These are phyloP conservation scores for Penicillium lividum DNA, from an alignment of 495 filamentous ascomycete species.

Conservation along the genomic window DNA sequence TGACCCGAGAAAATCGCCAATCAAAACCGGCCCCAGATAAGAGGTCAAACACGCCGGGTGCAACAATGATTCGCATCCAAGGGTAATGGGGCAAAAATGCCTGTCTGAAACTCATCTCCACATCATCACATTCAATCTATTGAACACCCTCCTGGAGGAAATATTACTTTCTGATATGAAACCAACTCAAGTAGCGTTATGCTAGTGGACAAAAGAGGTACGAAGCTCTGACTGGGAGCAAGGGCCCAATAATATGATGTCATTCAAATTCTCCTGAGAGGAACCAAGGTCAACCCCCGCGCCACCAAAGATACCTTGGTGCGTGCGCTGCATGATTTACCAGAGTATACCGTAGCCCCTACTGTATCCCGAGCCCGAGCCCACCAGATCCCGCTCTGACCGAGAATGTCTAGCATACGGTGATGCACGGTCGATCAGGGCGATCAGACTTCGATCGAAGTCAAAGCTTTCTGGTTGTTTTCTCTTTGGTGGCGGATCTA, in stretches of 20 bases:
- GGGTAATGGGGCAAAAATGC: background rate
- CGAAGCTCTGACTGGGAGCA: conserved; percentile 13
- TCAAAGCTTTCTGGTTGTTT: background rate
- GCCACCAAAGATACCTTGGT: conserved; percentile 11
- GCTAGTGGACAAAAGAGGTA: conserved; percentile 18
- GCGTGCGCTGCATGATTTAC: conserved; percentile 7
- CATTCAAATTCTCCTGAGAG: conserved; percentile 14
- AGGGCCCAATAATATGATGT: conserved; percentile 23
- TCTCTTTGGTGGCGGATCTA: conserved; percentile 2
- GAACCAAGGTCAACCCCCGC: conserved; percentile 6
- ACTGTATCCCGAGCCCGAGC: background rate
- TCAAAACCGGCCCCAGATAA: background rate
- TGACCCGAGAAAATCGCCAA: background rate
- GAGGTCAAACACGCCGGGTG: background rate
- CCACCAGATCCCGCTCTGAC: background rate
- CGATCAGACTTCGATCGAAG: conserved; percentile 2
- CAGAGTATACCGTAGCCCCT: background rate
- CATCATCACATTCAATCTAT: conserved; percentile 17
- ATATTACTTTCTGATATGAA: conserved; percentile 10
- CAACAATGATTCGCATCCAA: conserved; percentile 1
- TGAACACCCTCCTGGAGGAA: conserved; percentile 15
- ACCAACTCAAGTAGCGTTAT: conserved; percentile 15
- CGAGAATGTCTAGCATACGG: conserved; percentile 15
- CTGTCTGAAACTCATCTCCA: background rate
- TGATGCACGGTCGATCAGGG: conserved; percentile 18